Conservation (phyloP, 2,329 filamentous ascomycete species). For the Penicillium paneum region DNA sequence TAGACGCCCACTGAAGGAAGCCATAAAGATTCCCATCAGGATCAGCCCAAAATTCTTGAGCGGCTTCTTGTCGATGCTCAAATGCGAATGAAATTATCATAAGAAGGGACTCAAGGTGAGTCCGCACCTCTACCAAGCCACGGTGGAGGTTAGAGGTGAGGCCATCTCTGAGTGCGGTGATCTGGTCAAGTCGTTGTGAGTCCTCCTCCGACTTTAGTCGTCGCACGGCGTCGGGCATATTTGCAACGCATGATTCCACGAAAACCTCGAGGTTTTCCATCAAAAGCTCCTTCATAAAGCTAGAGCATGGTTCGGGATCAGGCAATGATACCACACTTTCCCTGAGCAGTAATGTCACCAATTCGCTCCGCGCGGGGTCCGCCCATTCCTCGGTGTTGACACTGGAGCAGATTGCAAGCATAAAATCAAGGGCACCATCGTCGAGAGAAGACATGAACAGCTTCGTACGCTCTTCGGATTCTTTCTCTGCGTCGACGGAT, state of each 20-base stretch:
- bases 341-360: conserved; percentile 78
- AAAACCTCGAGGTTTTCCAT: conserved; percentile 84
- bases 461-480: conserved; percentile 68
- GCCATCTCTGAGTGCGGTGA: conserved; percentile 46
- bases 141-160: conserved; percentile 41
- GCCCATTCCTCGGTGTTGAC: conserved; percentile 79
- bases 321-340: conserved; percentile 68
- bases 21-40: conserved; percentile 89
- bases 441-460: conserved; percentile 74
- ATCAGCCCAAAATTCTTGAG: conserved; percentile 86
- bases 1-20: conserved; percentile 96
- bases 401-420: conserved; percentile 79
- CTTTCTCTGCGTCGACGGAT: conserved; percentile 62
- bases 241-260: conserved; percentile 87
- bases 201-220: conserved; percentile 86
- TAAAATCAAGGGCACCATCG: conserved; percentile 88
- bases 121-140: conserved; percentile 47
- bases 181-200: conserved; percentile 59
- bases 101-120: conserved; percentile 79
- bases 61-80: conserved; percentile 77
- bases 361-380: conserved; percentile 76
- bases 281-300: conserved; percentile 67
- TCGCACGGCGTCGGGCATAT: conserved; percentile 87
- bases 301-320: conserved; percentile 67
- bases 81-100: conserved; percentile 90